These are phyloP conservation scores for Karstenula rhodostoma DNA, from an alignment of 2,329 filamentous ascomycete genomes.

Conservation along the genomic window DNA sequence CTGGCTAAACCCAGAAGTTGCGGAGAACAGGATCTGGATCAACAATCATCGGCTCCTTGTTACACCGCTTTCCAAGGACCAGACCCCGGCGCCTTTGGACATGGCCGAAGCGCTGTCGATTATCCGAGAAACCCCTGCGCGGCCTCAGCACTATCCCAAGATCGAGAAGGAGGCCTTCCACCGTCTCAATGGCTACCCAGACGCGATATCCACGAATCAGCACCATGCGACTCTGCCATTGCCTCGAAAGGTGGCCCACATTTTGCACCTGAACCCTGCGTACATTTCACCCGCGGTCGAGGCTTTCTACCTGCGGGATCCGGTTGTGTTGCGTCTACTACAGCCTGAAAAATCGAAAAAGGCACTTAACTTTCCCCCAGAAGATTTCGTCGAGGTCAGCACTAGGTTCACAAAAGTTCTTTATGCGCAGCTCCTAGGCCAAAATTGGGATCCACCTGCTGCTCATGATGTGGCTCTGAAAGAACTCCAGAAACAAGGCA, in stretches of 20 bases:
- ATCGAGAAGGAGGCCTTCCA: slow-evolving; percentile 93
- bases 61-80: slow-evolving; percentile 63
- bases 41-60: slow-evolving; percentile 78
- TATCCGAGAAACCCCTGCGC: slow-evolving; percentile 64
- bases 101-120: slow-evolving; percentile 70
- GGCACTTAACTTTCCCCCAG: slow-evolving; percentile 72
- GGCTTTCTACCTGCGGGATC: slow-evolving; percentile 90
- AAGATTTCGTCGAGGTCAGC: slow-evolving; percentile 81
- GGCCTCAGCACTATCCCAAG: slow-evolving; percentile 73
- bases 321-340: slow-evolving; percentile 75
- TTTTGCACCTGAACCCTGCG: slow-evolving; percentile 77
- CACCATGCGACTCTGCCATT: slow-evolving; percentile 78
- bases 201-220: slow-evolving; percentile 75
- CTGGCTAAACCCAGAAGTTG: slow-evolving; percentile 92
- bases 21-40: slow-evolving; percentile 89
- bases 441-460: slow-evolving; percentile 75
- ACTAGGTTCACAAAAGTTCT: slow-evolving; percentile 86
- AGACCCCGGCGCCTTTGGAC: slow-evolving; percentile 57
- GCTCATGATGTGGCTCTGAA: slow-evolving; percentile 59
- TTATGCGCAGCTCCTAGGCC: slow-evolving; percentile 88
- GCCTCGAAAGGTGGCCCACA: slow-evolving; percentile 80
- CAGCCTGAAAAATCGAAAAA: slow-evolving; percentile 58
- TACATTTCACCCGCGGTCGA: slow-evolving; percentile 86
- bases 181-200: slow-evolving; percentile 82
- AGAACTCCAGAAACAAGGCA: slow-evolving; percentile 37